Percentiles rank a stretch among this genome's conserved stretches.
Evolutionary conservation across 164 flowering plant genomes (phyloP).

Genomic region (Stephania japonica): DNA sequence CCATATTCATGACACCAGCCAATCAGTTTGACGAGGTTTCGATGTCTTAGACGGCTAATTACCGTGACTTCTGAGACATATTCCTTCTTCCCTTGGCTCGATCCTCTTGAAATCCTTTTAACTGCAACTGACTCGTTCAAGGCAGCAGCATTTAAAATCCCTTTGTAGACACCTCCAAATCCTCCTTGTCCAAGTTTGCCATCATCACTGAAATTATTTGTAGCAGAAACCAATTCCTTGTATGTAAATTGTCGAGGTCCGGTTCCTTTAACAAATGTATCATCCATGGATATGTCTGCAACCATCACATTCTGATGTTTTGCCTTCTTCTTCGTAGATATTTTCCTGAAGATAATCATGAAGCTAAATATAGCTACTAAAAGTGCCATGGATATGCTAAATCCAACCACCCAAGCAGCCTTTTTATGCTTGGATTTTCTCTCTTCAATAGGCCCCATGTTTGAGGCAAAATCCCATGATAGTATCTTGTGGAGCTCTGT

Average conservation of each 20-base stretch:
- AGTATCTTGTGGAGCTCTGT: constrained; percentile 19
- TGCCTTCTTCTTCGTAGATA: background rate
- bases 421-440: background rate
- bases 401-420: constrained; percentile 2
- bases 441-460: background rate
- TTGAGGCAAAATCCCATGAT: constrained; percentile 20
- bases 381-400: constrained; percentile 1
- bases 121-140: constrained; percentile 7
- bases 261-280: constrained; percentile 22
- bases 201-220: constrained; percentile 20
- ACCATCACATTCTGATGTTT: background rate
- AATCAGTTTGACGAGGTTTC: constrained; percentile 17
- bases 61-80: constrained; percentile 17
- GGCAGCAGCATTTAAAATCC: constrained; percentile 3
- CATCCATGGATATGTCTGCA: constrained; percentile 17
- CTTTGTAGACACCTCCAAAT: constrained; percentile 27
- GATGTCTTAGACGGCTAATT: constrained; percentile 17
- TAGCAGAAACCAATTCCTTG: constrained; percentile 22
- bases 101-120: constrained; percentile 15
- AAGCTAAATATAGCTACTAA: constrained; percentile 4
- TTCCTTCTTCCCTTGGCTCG: constrained; percentile 18
- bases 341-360: background rate
- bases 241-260: constrained; percentile 24
- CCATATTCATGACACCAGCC: constrained; percentile 21
- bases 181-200: constrained; percentile 34